Evolutionary conservation across 495 filamentous ascomycete species (phyloP).

Genomic region (Melanomma pulvis-pyrius): DNA sequence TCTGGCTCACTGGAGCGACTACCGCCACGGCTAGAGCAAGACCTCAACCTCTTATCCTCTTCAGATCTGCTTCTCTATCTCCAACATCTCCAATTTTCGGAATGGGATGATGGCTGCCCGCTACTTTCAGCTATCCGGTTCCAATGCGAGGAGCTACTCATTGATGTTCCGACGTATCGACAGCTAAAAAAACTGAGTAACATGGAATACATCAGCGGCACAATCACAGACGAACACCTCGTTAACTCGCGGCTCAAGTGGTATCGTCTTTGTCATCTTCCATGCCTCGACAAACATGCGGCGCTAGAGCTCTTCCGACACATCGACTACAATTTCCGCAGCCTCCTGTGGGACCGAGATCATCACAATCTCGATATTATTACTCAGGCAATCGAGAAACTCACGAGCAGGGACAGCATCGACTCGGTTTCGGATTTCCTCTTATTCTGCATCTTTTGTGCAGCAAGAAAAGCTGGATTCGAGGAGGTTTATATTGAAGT

Average conservation of each 20-base stretch:
- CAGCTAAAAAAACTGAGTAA: conserved; percentile 57
- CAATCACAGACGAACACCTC: conserved; percentile 48
- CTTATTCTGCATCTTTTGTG: conserved; percentile 58
- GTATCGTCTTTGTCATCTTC: conserved; percentile 54
- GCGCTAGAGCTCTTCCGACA: conserved; percentile 54
- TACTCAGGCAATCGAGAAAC: conserved; percentile 44
- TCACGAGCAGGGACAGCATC: conserved; percentile 48
- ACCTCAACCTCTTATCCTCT: conserved; percentile 58
- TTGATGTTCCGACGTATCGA: conserved; percentile 54
- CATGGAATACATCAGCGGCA: conserved; percentile 54
- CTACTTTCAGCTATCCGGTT: conserved; percentile 27
- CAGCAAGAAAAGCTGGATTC: conserved; percentile 57
- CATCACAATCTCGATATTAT: conserved; percentile 51
- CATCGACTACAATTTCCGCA: conserved; percentile 48
- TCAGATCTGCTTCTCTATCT: conserved; percentile 56
- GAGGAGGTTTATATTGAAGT: conserved; percentile 65
- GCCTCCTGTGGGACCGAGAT: conserved; percentile 49
- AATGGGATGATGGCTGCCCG: conserved; percentile 36
- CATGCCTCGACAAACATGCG: conserved; percentile 46
- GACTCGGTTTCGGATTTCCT: conserved; percentile 56
- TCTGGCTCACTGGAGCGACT: conserved; percentile 47
- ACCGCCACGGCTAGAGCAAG: conserved; percentile 52
- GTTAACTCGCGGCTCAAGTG: conserved; percentile 55
- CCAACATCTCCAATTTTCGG: conserved; percentile 54
- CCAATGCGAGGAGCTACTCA: conserved; percentile 51